Percentiles rank a stretch among this genome's conserved stretches.
Conservation (phyloP, 1,139 yeast genomes). For the Tardiomyces depauwii region DNA sequence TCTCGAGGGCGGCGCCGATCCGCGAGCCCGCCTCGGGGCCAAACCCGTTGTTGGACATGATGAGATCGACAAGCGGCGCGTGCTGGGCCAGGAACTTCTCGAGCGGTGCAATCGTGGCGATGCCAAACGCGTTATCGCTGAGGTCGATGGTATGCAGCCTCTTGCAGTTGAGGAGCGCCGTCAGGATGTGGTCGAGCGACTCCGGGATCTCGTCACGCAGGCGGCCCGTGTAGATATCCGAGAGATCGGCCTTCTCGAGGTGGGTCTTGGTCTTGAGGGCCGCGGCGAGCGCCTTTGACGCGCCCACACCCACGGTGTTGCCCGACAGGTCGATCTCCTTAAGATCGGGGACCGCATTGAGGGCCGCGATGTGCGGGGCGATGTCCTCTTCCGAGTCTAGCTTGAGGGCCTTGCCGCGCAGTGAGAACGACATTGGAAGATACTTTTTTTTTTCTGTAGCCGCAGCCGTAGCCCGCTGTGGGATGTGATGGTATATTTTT, state of each 20-base stretch:
- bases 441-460: neutral
- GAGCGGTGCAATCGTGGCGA: conserved; percentile 85
- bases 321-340: conserved; percentile 74
- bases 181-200: conserved; percentile 60
- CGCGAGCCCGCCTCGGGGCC: conserved; percentile 97
- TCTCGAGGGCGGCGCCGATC: conserved; percentile 74
- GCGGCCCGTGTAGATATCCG: conserved; percentile 91
- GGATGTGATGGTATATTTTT: neutral
- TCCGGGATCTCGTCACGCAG: conserved; percentile 89
- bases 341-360: conserved; percentile 33
- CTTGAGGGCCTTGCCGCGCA: conserved; percentile 70
- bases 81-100: conserved; percentile 71
- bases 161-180: conserved; percentile 58
- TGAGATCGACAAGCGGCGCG: conserved; percentile 69
- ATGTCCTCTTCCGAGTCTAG: conserved; percentile 67
- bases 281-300: conserved; percentile 61
- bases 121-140: conserved; percentile 94
- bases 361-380: conserved; percentile 47
- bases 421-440: conserved; percentile 29
- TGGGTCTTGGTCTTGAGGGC: conserved; percentile 34
- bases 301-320: conserved; percentile 88
- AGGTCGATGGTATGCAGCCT: conserved; percentile 65
- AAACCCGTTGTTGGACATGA: conserved; percentile 89
- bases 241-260: conserved; percentile 60
- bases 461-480: neutral